phyloP scores from a whole-genome alignment of 306 rosid genomes.

The Cicer arietinum region DNA sequence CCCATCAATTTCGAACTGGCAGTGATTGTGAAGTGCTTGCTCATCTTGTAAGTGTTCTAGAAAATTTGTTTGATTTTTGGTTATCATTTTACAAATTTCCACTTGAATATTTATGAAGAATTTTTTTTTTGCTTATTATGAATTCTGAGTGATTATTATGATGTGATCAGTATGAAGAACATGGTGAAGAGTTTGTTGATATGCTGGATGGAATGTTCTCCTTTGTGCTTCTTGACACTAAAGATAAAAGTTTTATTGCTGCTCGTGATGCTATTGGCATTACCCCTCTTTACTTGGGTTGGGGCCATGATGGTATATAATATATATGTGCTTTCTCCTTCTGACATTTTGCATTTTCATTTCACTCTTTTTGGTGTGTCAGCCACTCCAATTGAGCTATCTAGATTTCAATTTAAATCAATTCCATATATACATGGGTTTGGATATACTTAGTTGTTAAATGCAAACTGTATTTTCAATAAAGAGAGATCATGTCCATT shows the following conservation, averaged over 20 bases:
- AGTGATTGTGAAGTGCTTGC: slow-evolving; percentile 99
- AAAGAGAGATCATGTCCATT: neutral
- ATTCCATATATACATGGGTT: slow-evolving; percentile 25
- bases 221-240: slow-evolving; percentile 90
- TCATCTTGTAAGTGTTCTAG: slow-evolving; percentile 81
- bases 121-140: neutral
- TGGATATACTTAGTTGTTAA: slow-evolving; percentile 3
- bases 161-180: slow-evolving; percentile 77
- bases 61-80: slow-evolving; percentile 23
- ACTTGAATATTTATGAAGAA: slow-evolving; percentile 6
- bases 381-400: neutral
- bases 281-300: slow-evolving; percentile 91
- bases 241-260: slow-evolving; percentile 78
- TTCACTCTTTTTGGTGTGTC: slow-evolving; percentile 13
- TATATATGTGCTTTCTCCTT: slow-evolving; percentile 38
- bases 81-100: slow-evolving; percentile 11
- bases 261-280: slow-evolving; percentile 97
- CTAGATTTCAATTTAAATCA: slow-evolving; percentile 35
- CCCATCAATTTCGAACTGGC: slow-evolving; percentile 86
- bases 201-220: slow-evolving; percentile 98
- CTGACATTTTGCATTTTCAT: slow-evolving; percentile 11
- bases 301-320: slow-evolving; percentile 97
- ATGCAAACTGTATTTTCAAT: neutral
- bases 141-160: slow-evolving; percentile 39
- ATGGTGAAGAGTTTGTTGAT: slow-evolving; percentile 89